phyloP scores from a whole-genome alignment of 306 rosid genomes.

The Astragalus membranaceus region DNA sequence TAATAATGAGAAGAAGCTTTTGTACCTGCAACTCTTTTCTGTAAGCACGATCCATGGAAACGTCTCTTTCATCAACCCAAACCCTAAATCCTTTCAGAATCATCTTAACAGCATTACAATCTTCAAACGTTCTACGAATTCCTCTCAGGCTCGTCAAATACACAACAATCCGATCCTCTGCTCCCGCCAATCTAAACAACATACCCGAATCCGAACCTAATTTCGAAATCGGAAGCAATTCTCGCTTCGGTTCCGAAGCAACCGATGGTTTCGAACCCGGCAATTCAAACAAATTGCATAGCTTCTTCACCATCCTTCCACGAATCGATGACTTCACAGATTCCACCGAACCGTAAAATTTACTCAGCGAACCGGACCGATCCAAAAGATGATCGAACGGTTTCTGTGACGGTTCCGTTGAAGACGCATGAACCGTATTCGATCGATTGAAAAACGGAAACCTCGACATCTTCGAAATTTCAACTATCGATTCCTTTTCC shows the following conservation, averaged over 20 bases:
- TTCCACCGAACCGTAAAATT: slow-evolving; percentile 49
- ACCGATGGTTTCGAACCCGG: neutral
- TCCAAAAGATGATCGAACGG: slow-evolving; percentile 30
- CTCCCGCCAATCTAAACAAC: slow-evolving; percentile 42
- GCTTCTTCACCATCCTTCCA: slow-evolving; percentile 74
- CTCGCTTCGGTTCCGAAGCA: neutral
- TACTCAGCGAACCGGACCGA: slow-evolving; percentile 49
- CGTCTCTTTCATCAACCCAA: slow-evolving; percentile 91
- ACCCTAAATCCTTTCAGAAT: slow-evolving; percentile 83
- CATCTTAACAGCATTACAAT: slow-evolving; percentile 75
- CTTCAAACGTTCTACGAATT: slow-evolving; percentile 80
- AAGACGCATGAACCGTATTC: slow-evolving; percentile 32
- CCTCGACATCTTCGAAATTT: slow-evolving; percentile 38
- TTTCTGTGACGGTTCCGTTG: slow-evolving; percentile 37
- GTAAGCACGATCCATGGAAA: slow-evolving; percentile 70
- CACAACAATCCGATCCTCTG: slow-evolving; percentile 77
- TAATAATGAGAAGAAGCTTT: neutral
- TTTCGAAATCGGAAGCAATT: slow-evolving; percentile 21
- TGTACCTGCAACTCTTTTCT: slow-evolving; percentile 47
- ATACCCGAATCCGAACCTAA: slow-evolving; percentile 29
- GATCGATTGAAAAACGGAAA: slow-evolving; percentile 72
- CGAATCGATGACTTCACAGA: slow-evolving; percentile 56
- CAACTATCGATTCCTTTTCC: slow-evolving; percentile 31
- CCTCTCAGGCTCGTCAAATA: slow-evolving; percentile 82
- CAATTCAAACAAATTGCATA: slow-evolving; percentile 59